A percentile compares a stretch with the other conserved stretches of the same genome.
phyloP scores from a whole-genome alignment of 2,329 filamentous ascomycete species.

The Fusarium citri region DNA sequence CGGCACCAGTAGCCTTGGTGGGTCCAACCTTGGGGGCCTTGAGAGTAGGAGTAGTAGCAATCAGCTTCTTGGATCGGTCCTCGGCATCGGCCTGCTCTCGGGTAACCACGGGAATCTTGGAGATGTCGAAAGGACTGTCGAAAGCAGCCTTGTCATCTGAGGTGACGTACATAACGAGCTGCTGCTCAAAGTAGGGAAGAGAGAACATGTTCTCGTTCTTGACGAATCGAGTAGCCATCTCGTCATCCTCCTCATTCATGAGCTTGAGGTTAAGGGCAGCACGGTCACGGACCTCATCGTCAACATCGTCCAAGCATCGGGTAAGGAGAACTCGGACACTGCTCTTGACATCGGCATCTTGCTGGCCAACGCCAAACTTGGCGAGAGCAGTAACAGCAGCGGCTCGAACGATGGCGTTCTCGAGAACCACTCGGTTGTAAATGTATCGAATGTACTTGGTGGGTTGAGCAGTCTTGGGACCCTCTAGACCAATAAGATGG shows the following conservation, averaged over 20 bases:
- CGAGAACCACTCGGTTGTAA: slow-evolving; percentile 96
- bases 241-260: slow-evolving; percentile 92
- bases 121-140: slow-evolving; percentile 86
- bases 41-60: slow-evolving; percentile 88
- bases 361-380: slow-evolving; percentile 97
- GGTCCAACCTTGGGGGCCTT: slow-evolving; percentile 89
- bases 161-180: slow-evolving; percentile 97
- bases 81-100: slow-evolving; percentile 96
- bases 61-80: slow-evolving; percentile 97
- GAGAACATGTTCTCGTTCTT: slow-evolving; percentile 98
- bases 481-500: slow-evolving; percentile 92
- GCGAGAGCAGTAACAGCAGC: slow-evolving; percentile 95
- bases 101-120: slow-evolving; percentile 90
- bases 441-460: slow-evolving; percentile 99
- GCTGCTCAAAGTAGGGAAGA: slow-evolving; percentile 93
- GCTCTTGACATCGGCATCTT: slow-evolving; percentile 95
- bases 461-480: slow-evolving; percentile 92
- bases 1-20: slow-evolving; percentile 77
- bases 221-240: slow-evolving; percentile 86
- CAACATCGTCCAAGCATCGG: slow-evolving; percentile 93
- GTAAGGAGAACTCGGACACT: slow-evolving; percentile 93
- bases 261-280: slow-evolving; percentile 91
- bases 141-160: slow-evolving; percentile 91
- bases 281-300: slow-evolving; percentile 97
- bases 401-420: slow-evolving; percentile 95